Evolutionary conservation across 257 asterid genomes (phyloP).

Genomic region (Cinchona pubescens): DNA sequence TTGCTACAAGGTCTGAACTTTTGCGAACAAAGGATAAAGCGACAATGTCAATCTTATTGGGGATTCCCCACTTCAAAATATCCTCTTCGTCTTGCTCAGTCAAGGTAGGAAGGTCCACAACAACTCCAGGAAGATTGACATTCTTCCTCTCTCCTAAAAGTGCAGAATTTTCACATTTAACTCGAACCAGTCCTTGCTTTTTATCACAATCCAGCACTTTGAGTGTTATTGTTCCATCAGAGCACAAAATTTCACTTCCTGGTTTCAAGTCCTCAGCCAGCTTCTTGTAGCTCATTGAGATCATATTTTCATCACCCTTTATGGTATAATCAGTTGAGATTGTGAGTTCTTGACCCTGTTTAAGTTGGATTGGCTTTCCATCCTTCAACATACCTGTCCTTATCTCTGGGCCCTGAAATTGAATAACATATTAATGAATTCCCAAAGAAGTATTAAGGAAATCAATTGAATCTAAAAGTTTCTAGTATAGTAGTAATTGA

Average conservation of each 20-base stretch:
- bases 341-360: constrained; percentile 62
- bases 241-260: constrained; percentile 56
- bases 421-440: too few species aligned
- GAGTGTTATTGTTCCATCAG: constrained; percentile 69
- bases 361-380: constrained; percentile 57
- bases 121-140: constrained; percentile 71
- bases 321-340: constrained; percentile 57
- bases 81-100: constrained; percentile 75
- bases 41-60: constrained; percentile 66
- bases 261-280: constrained; percentile 55
- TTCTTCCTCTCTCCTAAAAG: constrained; percentile 69
- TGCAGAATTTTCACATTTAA: constrained; percentile 67
- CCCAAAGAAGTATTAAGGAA: too few species aligned
- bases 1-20: constrained; percentile 67
- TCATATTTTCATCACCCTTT: constrained; percentile 55
- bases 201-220: constrained; percentile 50
- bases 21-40: constrained; percentile 75
- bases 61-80: constrained; percentile 66
- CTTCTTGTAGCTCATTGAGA: constrained; percentile 73
- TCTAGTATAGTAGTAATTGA: too few species aligned
- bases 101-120: constrained; percentile 67
- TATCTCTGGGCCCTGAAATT: constrained; percentile 59
- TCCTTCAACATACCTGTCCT: constrained; percentile 66
- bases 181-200: constrained; percentile 45
- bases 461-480: too few species aligned